Evolutionary conservation across 345 rosid genomes (phyloP), one percentile per base, ranked within the genome.

Genomic region (Boechera divaricarpa): DNA sequence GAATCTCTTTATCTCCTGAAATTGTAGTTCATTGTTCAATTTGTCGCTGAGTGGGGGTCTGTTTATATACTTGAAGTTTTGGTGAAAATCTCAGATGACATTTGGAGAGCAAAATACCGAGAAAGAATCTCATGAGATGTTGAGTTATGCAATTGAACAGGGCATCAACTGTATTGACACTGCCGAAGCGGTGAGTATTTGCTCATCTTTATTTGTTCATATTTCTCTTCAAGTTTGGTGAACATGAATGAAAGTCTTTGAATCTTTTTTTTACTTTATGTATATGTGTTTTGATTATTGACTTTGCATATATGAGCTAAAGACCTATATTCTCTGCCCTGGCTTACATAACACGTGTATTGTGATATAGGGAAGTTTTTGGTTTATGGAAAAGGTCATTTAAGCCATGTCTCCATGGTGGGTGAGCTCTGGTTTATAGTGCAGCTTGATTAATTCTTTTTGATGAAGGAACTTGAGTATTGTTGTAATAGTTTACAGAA

Each of bases 91-190:
- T 18, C 88, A 89, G 97, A 91, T 93, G 98, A 91, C 96, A 51
- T 93, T 91, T 80, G 98, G 98, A 44, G 80, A 87, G 79, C 96
- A 93, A 80, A 93, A 89, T 66, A 88, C 94, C 7, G 97, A 91
- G 88, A 85, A 87, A 74, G 96, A 90, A 81, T 86, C 97, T 70
- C 98, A 91, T 80, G 91, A 86, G 47, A 88, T 91, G 12, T 90
- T 90, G 63, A 84, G 85, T 83, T 91, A 83, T 82, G 85, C 97
- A 21, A 80, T 83, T 62, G 95, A 90, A 69, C 70, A 51, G 62
- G 93, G 98, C 24, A 83, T 91, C 63, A 94, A 91, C 81, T 86
- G 84, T 41, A 78, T 94, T 10, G 97, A 91, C 81, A 91, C 96
- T 81, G 81, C 97, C 45, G 98, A 94, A 82, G 82, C 80, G 3